Percentiles rank a stretch among this genome's conserved stretches.
Evolutionary conservation across 192 early-diverging fungal genomes (phyloP).

Genomic region (Coemansia sp.): DNA sequence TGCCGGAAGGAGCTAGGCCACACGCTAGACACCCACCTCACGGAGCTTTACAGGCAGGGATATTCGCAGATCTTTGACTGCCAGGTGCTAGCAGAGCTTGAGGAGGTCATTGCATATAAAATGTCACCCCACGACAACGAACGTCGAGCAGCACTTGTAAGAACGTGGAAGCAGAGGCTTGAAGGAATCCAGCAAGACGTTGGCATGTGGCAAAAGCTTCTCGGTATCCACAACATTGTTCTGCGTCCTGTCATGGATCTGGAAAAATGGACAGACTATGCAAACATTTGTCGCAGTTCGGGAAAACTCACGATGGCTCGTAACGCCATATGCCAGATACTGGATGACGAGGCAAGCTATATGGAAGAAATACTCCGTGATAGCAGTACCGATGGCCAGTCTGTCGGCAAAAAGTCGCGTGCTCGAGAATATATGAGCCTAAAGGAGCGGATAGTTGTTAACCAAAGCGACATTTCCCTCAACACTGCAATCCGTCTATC

Average conservation of each 20-base stretch:
- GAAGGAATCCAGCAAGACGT: conserved; percentile 86
- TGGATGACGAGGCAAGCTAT: conserved; percentile 61
- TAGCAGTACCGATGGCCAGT: not conserved
- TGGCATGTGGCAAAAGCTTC: conserved; percentile 90
- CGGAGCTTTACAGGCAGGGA: conserved; percentile 89
- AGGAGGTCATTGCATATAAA: conserved; percentile 93
- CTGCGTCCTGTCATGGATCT: conserved; percentile 86
- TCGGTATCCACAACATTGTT: conserved; percentile 82
- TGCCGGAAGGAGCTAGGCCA: conserved; percentile 82
- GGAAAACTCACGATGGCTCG: conserved; percentile 75
- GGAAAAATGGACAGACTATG: conserved; percentile 94
- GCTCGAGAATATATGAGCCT: conserved; percentile 20
- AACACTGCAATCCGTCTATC: conserved; percentile 19
- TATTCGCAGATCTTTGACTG: conserved; percentile 82
- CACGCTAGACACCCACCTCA: conserved; percentile 76
- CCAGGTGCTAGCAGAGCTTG: conserved; percentile 96
- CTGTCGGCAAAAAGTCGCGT: conserved; percentile 1
- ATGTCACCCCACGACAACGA: conserved; percentile 73
- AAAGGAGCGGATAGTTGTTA: conserved; percentile 3
- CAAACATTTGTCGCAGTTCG: conserved; percentile 87
- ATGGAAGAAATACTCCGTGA: conserved; percentile 22
- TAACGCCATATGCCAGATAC: conserved; percentile 72
- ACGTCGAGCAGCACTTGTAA: conserved; percentile 68
- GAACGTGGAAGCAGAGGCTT: conserved; percentile 82
- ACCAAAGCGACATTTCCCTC: conserved; percentile 6